Conservation (phyloP, 768 basidiomycete genomes). For the Phanerodontia chrysosporium region DNA sequence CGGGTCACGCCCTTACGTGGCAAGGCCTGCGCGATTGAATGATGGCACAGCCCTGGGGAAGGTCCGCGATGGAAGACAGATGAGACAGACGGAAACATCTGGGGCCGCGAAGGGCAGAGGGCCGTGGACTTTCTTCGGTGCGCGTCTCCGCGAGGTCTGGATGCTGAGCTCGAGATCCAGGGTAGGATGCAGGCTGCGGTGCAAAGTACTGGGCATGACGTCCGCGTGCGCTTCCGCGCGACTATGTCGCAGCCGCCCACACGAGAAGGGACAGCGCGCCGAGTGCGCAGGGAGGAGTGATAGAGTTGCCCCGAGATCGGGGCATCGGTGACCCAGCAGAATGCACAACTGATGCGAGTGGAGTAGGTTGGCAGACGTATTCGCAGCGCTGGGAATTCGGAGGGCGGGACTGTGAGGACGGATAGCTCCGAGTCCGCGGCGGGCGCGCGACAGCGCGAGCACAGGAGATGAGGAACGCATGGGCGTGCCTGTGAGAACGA, state of each 20-base stretch:
- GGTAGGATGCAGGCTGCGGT: no score
- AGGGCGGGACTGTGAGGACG: neutral
- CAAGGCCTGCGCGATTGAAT: neutral
- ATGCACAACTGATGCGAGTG: neutral
- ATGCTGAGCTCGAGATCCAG: no score
- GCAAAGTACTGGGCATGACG: neutral
- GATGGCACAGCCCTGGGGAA: neutral
- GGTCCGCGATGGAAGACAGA: neutral
- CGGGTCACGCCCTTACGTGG: neutral
- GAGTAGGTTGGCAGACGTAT: neutral
- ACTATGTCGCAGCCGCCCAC: no score
- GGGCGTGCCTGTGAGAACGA: neutral
- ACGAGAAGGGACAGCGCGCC: no score
- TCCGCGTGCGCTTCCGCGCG: neutral
- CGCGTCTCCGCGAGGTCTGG: no score
- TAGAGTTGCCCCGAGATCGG: neutral
- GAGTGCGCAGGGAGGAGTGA: neutral
- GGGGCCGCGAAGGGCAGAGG: no score
- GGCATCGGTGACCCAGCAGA: neutral
- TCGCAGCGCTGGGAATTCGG: neutral
- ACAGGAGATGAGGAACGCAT: neutral
- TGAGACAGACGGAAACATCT: no score
- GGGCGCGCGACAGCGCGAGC: neutral
- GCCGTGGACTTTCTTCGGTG: no score
- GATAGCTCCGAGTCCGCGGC: neutral